These are phyloP conservation scores for Anastatica hierochuntica DNA, from an alignment of 345 rosid genomes.

Conservation along the genomic window DNA sequence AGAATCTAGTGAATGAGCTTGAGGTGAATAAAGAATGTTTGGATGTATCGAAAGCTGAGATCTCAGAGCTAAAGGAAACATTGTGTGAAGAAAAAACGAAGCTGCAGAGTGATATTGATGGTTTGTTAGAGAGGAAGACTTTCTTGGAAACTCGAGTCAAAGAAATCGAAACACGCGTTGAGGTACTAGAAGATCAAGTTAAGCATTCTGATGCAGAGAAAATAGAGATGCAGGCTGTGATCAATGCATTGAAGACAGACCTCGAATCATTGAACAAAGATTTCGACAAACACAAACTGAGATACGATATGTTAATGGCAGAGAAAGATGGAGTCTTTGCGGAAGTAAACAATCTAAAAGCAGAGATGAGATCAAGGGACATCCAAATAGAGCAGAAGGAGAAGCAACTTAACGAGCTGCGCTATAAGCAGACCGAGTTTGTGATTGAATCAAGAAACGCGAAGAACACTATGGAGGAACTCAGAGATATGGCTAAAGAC, in stretches of 20 bases:
- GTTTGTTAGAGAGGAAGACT: conserved; percentile 32
- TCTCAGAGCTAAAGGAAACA: conserved; percentile 21
- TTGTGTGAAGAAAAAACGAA: conserved; percentile 48
- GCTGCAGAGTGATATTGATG: conserved; percentile 32
- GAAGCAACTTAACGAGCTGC: conserved; percentile 34
- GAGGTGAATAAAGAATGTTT: conserved; percentile 23
- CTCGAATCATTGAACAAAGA: conserved; percentile 34
- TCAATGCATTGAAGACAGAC: conserved; percentile 30
- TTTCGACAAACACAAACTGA: conserved; percentile 29
- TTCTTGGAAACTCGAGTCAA: conserved; percentile 30
- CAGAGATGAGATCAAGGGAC: conserved; percentile 37
- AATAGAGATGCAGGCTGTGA: conserved; percentile 29
- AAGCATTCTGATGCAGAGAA: conserved; percentile 29
- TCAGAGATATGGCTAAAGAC: conserved; percentile 33
- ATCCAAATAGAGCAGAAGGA: conserved; percentile 43
- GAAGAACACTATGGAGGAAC: conserved; percentile 23
- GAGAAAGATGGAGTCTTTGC: conserved; percentile 42
- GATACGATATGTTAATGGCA: conserved; percentile 36
- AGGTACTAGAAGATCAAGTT: conserved; percentile 33
- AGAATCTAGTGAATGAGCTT: conserved; percentile 29
- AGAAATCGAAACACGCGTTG: conserved; percentile 34
- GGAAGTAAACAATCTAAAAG: conserved; percentile 31
- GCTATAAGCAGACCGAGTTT: conserved; percentile 27
- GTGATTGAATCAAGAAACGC: conserved; percentile 24
- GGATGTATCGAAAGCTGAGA: conserved; percentile 32